phyloP scores from a whole-genome alignment of 176 grass and related monocot species.

The Panicum miliaceum region DNA sequence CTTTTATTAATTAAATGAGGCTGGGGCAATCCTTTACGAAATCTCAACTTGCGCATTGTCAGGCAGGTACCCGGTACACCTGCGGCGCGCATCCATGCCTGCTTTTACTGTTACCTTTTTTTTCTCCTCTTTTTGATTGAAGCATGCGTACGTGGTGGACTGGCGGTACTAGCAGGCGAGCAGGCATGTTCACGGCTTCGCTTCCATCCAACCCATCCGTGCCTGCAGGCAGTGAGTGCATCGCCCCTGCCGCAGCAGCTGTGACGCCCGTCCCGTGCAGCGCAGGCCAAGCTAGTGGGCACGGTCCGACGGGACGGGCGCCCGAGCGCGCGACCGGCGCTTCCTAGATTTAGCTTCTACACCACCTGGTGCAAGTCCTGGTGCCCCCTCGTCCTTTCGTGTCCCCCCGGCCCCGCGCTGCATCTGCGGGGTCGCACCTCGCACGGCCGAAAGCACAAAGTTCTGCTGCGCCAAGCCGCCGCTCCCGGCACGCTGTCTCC shows the following conservation, averaged over 20 bases:
- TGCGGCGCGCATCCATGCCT: too few species aligned
- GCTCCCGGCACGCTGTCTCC: too few species aligned
- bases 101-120: too few species aligned
- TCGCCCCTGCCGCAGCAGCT: not conserved
- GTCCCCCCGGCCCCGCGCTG: too few species aligned
- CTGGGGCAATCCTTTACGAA: not conserved
- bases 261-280: conserved; percentile 1
- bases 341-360: too few species aligned
- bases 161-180: not conserved
- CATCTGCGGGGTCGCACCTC: not conserved
- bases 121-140: too few species aligned
- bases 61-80: not conserved
- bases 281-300: not conserved
- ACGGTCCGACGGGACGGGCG: not conserved
- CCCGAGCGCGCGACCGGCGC: not conserved
- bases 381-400: too few species aligned
- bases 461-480: not conserved
- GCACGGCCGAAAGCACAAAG: not conserved
- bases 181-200: not conserved
- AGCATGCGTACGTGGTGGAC: too few species aligned
- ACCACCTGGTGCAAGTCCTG: too few species aligned
- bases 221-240: not conserved
- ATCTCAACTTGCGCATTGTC: not conserved
- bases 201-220: not conserved
- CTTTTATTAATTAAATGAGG: too few species aligned